Evolutionary conservation across 2,329 filamentous ascomycete species (phyloP), one percentile per base, ranked within the genome.

Genomic region (Chaetomium strumarium): DNA sequence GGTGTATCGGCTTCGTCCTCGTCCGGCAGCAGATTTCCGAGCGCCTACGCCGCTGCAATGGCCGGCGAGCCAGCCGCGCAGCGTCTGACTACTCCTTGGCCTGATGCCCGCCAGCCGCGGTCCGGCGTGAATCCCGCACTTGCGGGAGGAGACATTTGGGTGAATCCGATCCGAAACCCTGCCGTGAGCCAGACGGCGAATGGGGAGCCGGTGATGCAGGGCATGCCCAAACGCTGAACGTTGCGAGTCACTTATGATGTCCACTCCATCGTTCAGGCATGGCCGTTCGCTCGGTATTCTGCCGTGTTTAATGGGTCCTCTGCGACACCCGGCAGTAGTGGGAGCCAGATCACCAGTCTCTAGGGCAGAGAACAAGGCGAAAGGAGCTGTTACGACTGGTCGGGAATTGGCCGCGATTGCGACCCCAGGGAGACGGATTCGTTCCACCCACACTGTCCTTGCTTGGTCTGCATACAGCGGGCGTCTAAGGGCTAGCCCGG

Each of bases 161-260:
- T 19, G 20, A 31, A 41, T 6, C 41, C 37, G 31, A 34, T 47
- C 11, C 30, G 13, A 11, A 38, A 41, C 37, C 29, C 41, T n/a
- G 36, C 34, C 8, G 41, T 39, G 13, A 38, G 49, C 13, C 19
- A 46, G 37, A 42, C 24, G 24, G 38, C 44, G 9, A 33, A 43
- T 19, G 45, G 45, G 17, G 48, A 43, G 38, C 29, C 37, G 49
- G 31, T 33, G 11, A 20, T 39, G 39, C 51, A 45, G 46, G 34
- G 45, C 6, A 40, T 53, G 40, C 51, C 51, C 13, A 49, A 46
- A 40, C 51, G 51, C n/a, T 53, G 46, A 53, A 17, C n/a, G 24
- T 29, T 16, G 11, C n/a, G 14, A 7, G 9, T 16, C 11, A 33
- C 29, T 34, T 33, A 10, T 16, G n/a, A 16, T 16, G 38, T 14